Evolutionary conservation across 371 early-diverging fungal species (phyloP).

Genomic region (Coemansia sp.): DNA sequence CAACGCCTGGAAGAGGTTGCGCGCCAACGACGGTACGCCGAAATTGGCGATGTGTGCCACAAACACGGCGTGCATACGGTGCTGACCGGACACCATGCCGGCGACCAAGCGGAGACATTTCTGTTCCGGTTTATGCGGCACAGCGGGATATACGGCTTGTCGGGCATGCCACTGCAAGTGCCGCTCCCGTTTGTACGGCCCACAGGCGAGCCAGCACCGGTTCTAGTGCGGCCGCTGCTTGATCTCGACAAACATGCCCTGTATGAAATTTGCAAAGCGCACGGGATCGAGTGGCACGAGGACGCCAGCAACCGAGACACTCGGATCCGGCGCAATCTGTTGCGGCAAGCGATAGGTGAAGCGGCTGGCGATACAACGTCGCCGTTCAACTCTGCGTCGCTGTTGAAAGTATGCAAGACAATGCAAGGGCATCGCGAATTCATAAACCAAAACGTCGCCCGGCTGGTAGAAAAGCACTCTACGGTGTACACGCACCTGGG

Average conservation of each 20-base stretch:
- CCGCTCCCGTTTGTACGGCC: slow-evolving; percentile 20
- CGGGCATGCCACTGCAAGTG: slow-evolving; percentile 51
- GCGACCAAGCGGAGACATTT: slow-evolving; percentile 60
- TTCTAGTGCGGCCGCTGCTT: slow-evolving; percentile 52
- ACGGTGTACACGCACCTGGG: slow-evolving; percentile 11
- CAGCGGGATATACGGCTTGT: slow-evolving; percentile 57
- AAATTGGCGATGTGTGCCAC: slow-evolving; percentile 46
- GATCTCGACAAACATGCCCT: slow-evolving; percentile 46
- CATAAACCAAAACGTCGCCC: slow-evolving; percentile 11
- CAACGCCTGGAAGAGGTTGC: slow-evolving; percentile 54
- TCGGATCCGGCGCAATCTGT: slow-evolving; percentile 36
- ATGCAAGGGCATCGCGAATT: slow-evolving; percentile 41
- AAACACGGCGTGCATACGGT: slow-evolving; percentile 38
- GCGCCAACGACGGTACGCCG: slow-evolving; percentile 52
- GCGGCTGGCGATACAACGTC: slow-evolving; percentile 9
- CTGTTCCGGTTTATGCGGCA: slow-evolving; percentile 54
- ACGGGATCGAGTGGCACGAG: slow-evolving; percentile 54
- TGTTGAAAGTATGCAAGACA: slow-evolving; percentile 21
- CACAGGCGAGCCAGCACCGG: neutral
- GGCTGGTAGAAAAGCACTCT: slow-evolving; percentile 9
- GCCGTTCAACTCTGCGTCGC: slow-evolving; percentile 17
- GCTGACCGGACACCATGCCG: slow-evolving; percentile 58
- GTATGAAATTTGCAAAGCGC: slow-evolving; percentile 46
- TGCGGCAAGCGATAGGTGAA: slow-evolving; percentile 34
- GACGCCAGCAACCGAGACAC: slow-evolving; percentile 54